phyloP scores from a whole-genome alignment of 306 rosid species.

The Senna tora region DNA sequence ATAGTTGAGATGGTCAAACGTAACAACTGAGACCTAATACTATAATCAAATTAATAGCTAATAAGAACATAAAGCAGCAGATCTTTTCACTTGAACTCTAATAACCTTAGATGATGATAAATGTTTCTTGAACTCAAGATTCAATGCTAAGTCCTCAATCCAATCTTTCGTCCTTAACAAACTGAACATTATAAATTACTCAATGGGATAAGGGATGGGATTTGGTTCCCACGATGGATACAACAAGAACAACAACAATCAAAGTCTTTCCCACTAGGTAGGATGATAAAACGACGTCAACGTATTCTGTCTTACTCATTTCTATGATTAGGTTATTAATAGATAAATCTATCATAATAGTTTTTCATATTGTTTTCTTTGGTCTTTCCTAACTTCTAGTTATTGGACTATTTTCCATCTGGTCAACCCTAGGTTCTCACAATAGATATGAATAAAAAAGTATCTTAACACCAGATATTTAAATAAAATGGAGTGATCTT shows the following conservation, averaged over 20 bases:
- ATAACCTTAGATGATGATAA: conserved; percentile 22
- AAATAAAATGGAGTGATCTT: background rate
- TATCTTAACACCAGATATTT: background rate
- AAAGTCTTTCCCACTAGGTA: no score
- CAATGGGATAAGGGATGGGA: conserved; percentile 1
- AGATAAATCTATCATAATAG: no score
- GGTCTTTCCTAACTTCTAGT: no score
- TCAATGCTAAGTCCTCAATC: background rate
- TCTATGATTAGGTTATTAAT: no score
- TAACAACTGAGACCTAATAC: conserved; percentile 7
- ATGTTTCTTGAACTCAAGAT: conserved; percentile 14
- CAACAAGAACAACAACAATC: no score
- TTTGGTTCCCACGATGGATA: conserved; percentile 23
- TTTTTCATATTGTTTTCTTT: no score
- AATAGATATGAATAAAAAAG: background rate
- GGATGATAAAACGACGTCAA: no score
- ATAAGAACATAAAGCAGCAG: conserved; percentile 1
- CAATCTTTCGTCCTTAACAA: conserved; percentile 24
- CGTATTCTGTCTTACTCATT: no score
- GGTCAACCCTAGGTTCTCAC: no score
- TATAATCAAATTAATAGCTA: conserved; percentile 13
- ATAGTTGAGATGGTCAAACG: background rate
- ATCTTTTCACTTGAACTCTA: background rate
- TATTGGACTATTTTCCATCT: no score
- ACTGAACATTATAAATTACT: background rate